These are phyloP conservation scores for Urtica urens DNA, from an alignment of 306 rosid genomes.

Conservation along the genomic window DNA sequence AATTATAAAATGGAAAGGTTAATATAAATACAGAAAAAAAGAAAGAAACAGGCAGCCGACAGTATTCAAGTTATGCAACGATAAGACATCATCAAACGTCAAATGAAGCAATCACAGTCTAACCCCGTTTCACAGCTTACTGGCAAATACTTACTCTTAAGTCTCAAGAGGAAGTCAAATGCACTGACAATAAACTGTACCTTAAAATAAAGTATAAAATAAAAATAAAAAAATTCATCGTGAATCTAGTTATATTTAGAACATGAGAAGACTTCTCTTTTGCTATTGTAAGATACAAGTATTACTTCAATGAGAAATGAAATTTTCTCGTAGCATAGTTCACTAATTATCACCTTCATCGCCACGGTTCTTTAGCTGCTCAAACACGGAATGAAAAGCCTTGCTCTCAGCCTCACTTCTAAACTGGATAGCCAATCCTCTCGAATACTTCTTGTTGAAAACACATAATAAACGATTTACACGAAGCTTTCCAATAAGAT, in stretches of 20 bases:
- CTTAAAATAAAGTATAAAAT: neutral
- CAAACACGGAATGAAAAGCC: slow-evolving; percentile 56
- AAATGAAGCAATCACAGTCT: no score
- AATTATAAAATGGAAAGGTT: neutral
- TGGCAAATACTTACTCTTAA: no score
- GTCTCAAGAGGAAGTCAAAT: no score
- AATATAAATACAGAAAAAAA: neutral
- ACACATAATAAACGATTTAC: neutral
- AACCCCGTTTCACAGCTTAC: no score
- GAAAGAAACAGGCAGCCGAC: neutral
- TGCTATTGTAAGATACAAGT: no score
- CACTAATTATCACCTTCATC: slow-evolving; percentile 50
- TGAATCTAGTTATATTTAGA: neutral
- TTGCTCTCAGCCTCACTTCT: slow-evolving; percentile 60
- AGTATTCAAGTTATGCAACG: no score
- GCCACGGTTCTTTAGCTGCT: slow-evolving; percentile 54
- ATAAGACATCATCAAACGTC: no score
- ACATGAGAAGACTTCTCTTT: no score
- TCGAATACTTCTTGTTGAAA: slow-evolving; percentile 54
- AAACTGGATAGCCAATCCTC: slow-evolving; percentile 53
- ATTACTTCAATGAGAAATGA: neutral
- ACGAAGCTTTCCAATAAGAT: neutral
- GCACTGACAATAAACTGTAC: neutral
- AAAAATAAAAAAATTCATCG: neutral
- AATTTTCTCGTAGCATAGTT: neutral